phyloP scores from a whole-genome alignment of 2,329 filamentous ascomycete genomes.

The Cucurbitaria berberidis region DNA sequence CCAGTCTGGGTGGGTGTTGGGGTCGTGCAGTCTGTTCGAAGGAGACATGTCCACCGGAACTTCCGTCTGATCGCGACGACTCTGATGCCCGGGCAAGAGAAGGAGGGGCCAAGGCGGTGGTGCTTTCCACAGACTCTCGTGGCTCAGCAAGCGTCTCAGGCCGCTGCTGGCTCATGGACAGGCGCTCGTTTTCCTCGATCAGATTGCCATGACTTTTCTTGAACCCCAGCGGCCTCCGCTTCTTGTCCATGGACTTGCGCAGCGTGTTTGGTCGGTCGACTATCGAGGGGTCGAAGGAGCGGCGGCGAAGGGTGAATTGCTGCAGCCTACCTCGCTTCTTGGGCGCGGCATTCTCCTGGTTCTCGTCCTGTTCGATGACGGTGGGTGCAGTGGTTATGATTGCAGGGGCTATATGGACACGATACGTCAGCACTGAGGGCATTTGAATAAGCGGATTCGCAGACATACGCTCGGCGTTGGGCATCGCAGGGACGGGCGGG shows the following conservation, averaged over 20 bases:
- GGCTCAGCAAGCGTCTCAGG: slow-evolving; percentile 61
- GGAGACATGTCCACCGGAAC: slow-evolving; percentile 61
- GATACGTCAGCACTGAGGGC: slow-evolving; percentile 31
- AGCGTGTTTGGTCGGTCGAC: slow-evolving; percentile 35
- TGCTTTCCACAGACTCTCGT: slow-evolving; percentile 66
- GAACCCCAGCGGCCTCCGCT: slow-evolving; percentile 36
- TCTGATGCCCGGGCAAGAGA: slow-evolving; percentile 71
- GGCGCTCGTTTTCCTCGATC: slow-evolving; percentile 57
- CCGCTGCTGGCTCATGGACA: slow-evolving; percentile 62
- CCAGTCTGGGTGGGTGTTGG: slow-evolving; percentile 64
- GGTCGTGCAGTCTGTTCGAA: slow-evolving; percentile 44
- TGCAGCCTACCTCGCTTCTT: slow-evolving; percentile 44
- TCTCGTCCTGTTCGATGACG: slow-evolving; percentile 48
- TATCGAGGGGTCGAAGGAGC: slow-evolving; percentile 46
- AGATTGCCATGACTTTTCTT: slow-evolving; percentile 36
- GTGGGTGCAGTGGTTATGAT: slow-evolving; percentile 96
- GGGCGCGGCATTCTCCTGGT: slow-evolving; percentile 19
- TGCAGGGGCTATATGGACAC: slow-evolving; percentile 55
- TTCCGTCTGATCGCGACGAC: slow-evolving; percentile 88
- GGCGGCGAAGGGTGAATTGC: slow-evolving; percentile 43
- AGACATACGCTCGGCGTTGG: slow-evolving; percentile 25
- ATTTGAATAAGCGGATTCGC: slow-evolving; percentile 1
- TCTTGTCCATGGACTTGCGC: slow-evolving; percentile 48
- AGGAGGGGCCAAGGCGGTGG: slow-evolving; percentile 68
- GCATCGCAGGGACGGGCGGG: slow-evolving; percentile 48